Evolutionary conservation across 2,329 filamentous ascomycete species (phyloP), one percentile per base, ranked within the genome.

Genomic region (Akanthomyces dipterigenus): DNA sequence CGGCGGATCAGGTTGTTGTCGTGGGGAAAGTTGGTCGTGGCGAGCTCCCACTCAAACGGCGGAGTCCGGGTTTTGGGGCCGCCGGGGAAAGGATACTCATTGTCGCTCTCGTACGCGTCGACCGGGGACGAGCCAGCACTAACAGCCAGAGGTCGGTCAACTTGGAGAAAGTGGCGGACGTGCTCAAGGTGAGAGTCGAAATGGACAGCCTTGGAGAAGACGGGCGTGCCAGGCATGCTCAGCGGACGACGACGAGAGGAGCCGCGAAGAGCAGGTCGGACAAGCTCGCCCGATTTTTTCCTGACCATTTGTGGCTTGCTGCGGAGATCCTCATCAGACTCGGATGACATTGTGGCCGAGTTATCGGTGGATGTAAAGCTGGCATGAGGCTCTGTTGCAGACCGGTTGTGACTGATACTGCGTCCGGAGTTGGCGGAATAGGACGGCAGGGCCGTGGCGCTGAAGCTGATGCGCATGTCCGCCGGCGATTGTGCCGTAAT

Each of bases 251-350:
- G 83, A 65, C 85, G 84, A n/a, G 89, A 90, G 14, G 90, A 81
- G 43, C 88, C 86, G 55, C 95, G 87, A 56, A 99, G 83, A 22
- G 95, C 95, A 14, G 95, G 95, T 68, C 95, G 88, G 62, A 99
- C 95, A 40, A 99, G 82, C 76, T 99, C 95, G 38, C 95, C 95
- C 43, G 95, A 98, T 82, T 99, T 99, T 80, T 99, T 99, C 69
- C 95, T 88, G 12, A 99, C 87, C 86, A 98, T 96, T 59, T 87
- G 87, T n/a, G 93, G 92, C 76, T 95, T 96, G 68, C 78, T 80
- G 65, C 72, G 74, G 63, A 82, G 68, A 61, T 88, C 77, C 73
- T 85, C 76, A 70, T 82, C 88, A 66, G 75, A 87, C 63, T 90
- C 86, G 54, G 88, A 85, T 1, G 84, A 86, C 9, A 71, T 75